These are phyloP conservation scores for Penicillium hesseltinei DNA, from an alignment of 2,329 filamentous ascomycete species.

Conservation along the genomic window DNA sequence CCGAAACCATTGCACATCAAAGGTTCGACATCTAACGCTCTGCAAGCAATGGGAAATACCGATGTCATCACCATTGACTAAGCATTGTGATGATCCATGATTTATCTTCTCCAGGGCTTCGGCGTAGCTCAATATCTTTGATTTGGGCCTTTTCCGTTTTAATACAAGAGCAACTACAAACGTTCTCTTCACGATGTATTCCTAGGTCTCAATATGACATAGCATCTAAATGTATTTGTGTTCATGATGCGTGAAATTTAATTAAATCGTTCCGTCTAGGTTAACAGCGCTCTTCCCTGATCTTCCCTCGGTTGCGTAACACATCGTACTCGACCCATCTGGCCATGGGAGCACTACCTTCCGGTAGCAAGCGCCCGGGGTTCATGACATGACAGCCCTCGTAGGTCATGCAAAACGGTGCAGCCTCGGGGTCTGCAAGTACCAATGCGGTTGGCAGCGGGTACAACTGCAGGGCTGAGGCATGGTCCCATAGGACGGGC, in stretches of 20 bases:
- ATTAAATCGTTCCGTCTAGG: background rate
- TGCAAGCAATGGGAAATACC: constrained; percentile 15
- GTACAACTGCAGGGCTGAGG: constrained; percentile 73
- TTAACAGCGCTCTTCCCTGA: constrained; percentile 63
- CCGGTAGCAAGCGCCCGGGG: constrained; percentile 72
- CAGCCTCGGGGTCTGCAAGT: constrained; percentile 76
- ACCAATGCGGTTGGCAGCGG: constrained; percentile 82
- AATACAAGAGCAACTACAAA: constrained; percentile 1
- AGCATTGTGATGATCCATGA: background rate
- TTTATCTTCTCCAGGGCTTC: background rate
- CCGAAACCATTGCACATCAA: background rate
- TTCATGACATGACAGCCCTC: constrained; percentile 97
- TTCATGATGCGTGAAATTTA: constrained; percentile 7
- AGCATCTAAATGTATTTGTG: constrained; percentile 1
- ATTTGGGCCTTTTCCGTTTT: background rate
- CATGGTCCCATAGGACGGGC: constrained; percentile 88
- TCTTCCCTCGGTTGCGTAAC: constrained; percentile 56
- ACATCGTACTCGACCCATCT: constrained; percentile 88
- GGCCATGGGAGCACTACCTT: constrained; percentile 65
- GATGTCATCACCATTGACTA: constrained; percentile 43
- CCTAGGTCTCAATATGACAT: constrained; percentile 19
- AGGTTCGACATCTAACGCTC: background rate
- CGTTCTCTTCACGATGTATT: constrained; percentile 22
- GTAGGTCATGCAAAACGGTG: constrained; percentile 84
- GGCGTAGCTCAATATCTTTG: background rate